These are phyloP conservation scores for Lactifluus echinatus DNA, from an alignment of 768 basidiomycete genomes.

Conservation along the genomic window DNA sequence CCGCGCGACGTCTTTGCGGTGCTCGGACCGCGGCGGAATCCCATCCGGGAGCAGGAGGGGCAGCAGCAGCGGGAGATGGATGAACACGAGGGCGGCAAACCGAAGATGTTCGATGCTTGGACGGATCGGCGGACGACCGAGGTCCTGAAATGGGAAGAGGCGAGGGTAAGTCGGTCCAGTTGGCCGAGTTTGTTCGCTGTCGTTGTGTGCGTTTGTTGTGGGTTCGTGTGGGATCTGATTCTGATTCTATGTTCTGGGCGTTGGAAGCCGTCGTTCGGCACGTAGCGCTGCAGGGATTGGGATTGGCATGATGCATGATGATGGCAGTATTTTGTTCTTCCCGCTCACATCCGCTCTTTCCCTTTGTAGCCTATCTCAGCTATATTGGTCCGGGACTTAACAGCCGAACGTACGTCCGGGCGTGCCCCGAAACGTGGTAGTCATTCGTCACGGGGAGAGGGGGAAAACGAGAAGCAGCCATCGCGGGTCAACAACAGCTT, in stretches of 20 bases:
- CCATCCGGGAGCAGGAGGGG: background rate
- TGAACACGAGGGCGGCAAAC: background rate
- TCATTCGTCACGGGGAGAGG: background rate
- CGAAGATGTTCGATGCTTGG: constrained; percentile 17
- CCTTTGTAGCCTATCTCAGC: constrained; percentile 8
- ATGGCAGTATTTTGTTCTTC: too few species aligned
- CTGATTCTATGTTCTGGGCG: too few species aligned
- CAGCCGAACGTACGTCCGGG: background rate
- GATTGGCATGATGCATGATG: too few species aligned
- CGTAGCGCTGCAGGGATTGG: too few species aligned
- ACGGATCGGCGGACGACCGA: background rate
- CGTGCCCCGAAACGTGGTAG: background rate
- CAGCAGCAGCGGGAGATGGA: background rate
- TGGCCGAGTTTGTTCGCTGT: too few species aligned
- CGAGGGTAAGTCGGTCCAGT: background rate
- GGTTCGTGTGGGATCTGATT: too few species aligned
- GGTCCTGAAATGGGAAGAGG: constrained; percentile 1
- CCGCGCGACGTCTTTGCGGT: background rate
- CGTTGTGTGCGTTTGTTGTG: too few species aligned
- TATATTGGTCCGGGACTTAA: background rate
- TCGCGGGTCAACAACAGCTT: background rate
- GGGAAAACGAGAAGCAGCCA: background rate
- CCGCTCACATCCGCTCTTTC: too few species aligned
- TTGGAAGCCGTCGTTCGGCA: too few species aligned
- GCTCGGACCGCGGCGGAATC: background rate